Evolutionary conservation across 1,284 basidiomycete genomes (phyloP).

Genomic region (Phylloboletellus chloephorus): DNA sequence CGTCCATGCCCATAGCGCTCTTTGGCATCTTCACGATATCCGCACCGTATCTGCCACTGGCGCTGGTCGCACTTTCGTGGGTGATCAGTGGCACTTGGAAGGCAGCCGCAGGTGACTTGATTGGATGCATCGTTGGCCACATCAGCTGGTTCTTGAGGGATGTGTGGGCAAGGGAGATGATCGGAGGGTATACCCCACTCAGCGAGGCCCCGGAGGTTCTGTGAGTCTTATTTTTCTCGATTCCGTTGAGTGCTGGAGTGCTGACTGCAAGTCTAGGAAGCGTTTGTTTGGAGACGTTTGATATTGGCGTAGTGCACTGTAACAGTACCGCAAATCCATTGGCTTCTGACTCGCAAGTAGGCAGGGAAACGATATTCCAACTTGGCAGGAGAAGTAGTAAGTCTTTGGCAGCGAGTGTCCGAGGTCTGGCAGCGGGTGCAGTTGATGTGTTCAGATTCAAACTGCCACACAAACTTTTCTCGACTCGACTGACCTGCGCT

Average conservation of each 20-base stretch:
- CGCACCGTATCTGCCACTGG: slow-evolving; percentile 91
- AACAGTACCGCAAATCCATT: slow-evolving; percentile 6
- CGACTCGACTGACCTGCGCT: slow-evolving; percentile 11
- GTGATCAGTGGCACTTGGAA: slow-evolving; percentile 82
- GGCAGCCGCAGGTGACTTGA: slow-evolving; percentile 79
- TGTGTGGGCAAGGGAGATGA: slow-evolving; percentile 92
- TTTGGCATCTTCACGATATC: slow-evolving; percentile 94
- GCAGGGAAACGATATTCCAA: too few relatives aligned
- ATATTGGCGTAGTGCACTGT: slow-evolving; percentile 12
- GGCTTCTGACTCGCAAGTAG: too few relatives aligned
- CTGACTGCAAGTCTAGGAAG: slow-evolving; percentile 40
- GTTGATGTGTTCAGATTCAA: slow-evolving; percentile 13
- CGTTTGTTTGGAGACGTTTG: slow-evolving; percentile 58
- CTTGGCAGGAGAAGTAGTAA: too few relatives aligned
- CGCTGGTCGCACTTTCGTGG: slow-evolving; percentile 88
- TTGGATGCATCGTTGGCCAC: slow-evolving; percentile 88
- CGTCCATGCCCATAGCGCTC: slow-evolving; percentile 89
- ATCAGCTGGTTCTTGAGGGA: slow-evolving; percentile 91
- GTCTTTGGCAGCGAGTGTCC: too few relatives aligned
- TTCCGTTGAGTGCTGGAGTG: background rate
- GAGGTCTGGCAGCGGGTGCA: slow-evolving; percentile 27
- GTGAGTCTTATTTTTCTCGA: slow-evolving; percentile 49
- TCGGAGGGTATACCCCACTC: slow-evolving; percentile 68
- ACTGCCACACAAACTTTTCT: slow-evolving; percentile 15
- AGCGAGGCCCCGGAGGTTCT: slow-evolving; percentile 73